Conservation (phyloP, 2,329 filamentous ascomycete genomes). For the Curvularia sp. region DNA sequence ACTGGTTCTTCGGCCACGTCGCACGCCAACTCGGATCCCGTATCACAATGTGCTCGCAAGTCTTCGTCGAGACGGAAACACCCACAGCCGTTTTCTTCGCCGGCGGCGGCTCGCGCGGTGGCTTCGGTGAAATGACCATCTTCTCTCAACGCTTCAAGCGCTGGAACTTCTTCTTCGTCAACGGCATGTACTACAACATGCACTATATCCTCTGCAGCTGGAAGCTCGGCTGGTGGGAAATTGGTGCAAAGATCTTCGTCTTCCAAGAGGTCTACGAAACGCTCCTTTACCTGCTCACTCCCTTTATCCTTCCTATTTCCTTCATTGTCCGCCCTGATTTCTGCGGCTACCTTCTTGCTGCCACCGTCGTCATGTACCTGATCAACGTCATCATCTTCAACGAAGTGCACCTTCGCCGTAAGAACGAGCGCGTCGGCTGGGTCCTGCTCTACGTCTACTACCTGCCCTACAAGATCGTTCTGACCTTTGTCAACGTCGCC, state of each 20-base stretch:
- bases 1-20: slow-evolving; percentile 62
- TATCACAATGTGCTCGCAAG: slow-evolving; percentile 58
- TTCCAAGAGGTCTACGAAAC: slow-evolving; percentile 60
- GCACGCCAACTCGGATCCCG: slow-evolving; percentile 55
- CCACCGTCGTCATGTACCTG: slow-evolving; percentile 54
- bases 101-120: slow-evolving; percentile 52
- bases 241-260: slow-evolving; percentile 60
- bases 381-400: slow-evolving; percentile 58
- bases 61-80: slow-evolving; percentile 61
- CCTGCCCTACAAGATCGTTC: slow-evolving; percentile 53
- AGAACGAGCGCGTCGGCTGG: slow-evolving; percentile 54
- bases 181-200: slow-evolving; percentile 58
- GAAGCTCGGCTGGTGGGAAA: slow-evolving; percentile 58
- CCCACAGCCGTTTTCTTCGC: slow-evolving; percentile 55
- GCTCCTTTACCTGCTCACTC: slow-evolving; percentile 55
- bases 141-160: slow-evolving; percentile 59
- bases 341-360: slow-evolving; percentile 48
- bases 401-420: slow-evolving; percentile 55
- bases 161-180: slow-evolving; percentile 63
- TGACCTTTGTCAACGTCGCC: slow-evolving; percentile 55
- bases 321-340: slow-evolving; percentile 54
- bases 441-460: slow-evolving; percentile 53
- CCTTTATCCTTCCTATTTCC: slow-evolving; percentile 56
- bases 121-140: slow-evolving; percentile 62
- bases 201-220: slow-evolving; percentile 56